A percentile compares a stretch with the other conserved stretches of the same genome.
Conservation (phyloP, 495 filamentous ascomycete species). For the Corynascus novoguineensis region DNA sequence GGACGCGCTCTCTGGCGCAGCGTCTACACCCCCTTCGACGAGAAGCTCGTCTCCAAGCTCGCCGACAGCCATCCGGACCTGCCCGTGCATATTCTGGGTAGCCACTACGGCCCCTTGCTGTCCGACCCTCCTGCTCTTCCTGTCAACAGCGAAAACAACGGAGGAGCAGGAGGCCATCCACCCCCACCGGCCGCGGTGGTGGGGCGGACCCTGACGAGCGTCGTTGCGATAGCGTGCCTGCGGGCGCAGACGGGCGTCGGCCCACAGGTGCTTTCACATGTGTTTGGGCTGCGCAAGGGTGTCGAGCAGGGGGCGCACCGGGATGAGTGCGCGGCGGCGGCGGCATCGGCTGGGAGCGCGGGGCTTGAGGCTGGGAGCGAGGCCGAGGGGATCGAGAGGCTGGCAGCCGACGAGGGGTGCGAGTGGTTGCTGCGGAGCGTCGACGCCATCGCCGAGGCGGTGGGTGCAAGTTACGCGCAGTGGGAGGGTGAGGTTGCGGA, state of each 20-base stretch:
- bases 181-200: too few relatives aligned
- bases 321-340: too few relatives aligned
- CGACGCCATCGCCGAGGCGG: constrained; percentile 60
- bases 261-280: constrained; percentile 69
- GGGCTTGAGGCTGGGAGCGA: constrained; percentile 22
- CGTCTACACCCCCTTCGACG: constrained; percentile 66
- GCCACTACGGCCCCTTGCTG: constrained; percentile 65
- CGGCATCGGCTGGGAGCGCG: too few relatives aligned
- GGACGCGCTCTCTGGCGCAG: constrained; percentile 63
- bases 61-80: constrained; percentile 68
- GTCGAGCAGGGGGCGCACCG: constrained; percentile 58
- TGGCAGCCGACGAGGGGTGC: constrained; percentile 68
- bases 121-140: constrained; percentile 46
- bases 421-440: constrained; percentile 65
- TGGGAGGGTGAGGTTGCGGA: constrained; percentile 28
- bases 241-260: constrained; percentile 71
- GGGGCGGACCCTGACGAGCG: constrained; percentile 59
- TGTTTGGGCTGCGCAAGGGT: constrained; percentile 69
- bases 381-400: constrained; percentile 29
- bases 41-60: constrained; percentile 60
- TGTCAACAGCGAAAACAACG: too few relatives aligned
- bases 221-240: constrained; percentile 65
- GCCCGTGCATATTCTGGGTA: constrained; percentile 66
- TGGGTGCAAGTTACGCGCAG: constrained; percentile 40
- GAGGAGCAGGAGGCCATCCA: too few relatives aligned